phyloP scores from a whole-genome alignment of 805 yeast genomes.

The Schizosaccharomyces cryophilus region DNA sequence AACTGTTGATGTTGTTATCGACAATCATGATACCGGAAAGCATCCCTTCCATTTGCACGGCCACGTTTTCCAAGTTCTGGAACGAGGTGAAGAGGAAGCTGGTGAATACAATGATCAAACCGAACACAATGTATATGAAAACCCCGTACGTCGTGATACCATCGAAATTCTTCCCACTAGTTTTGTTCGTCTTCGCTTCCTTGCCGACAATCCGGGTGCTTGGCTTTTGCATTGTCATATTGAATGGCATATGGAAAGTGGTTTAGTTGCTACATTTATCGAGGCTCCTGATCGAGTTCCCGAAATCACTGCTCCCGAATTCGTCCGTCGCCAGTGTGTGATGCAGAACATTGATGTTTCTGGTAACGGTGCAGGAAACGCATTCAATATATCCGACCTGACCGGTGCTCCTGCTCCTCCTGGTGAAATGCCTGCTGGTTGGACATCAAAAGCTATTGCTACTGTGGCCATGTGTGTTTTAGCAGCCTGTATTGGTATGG shows the following conservation, averaged over 20 bases:
- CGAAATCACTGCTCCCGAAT: conserved; percentile 36
- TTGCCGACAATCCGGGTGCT: conserved; percentile 88
- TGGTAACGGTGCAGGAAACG: conserved; percentile 84
- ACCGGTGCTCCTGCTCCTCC: conserved; percentile 30
- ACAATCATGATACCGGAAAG: conserved; percentile 71
- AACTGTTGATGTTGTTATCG: conserved; percentile 56
- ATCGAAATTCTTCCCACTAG: conserved; percentile 62
- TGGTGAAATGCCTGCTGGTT: conserved; percentile 46
- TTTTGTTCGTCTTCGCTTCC: conserved; percentile 62
- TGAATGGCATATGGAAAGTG: conserved; percentile 95
- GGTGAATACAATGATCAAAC: conserved; percentile 30
- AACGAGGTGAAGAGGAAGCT: conserved; percentile 39
- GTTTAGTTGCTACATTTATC: conserved; percentile 53
- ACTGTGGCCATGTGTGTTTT: conserved; percentile 78
- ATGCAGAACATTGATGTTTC: conserved; percentile 24
- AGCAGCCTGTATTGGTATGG: conserved; percentile 64
- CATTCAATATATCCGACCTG: conserved; percentile 36
- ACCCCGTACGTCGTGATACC: conserved; percentile 70
- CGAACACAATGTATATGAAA: conserved; percentile 30
- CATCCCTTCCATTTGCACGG: conserved; percentile 98
- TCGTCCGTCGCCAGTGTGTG: conserved; percentile 33
- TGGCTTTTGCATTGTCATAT: conserved; percentile 98
- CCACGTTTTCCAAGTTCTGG: conserved; percentile 61
- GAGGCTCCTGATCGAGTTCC: conserved; percentile 58
- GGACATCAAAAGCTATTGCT: conserved; percentile 85